Conservation (phyloP, 2,329 filamentous ascomycete genomes). For the Acrodontium crateriforme region DNA sequence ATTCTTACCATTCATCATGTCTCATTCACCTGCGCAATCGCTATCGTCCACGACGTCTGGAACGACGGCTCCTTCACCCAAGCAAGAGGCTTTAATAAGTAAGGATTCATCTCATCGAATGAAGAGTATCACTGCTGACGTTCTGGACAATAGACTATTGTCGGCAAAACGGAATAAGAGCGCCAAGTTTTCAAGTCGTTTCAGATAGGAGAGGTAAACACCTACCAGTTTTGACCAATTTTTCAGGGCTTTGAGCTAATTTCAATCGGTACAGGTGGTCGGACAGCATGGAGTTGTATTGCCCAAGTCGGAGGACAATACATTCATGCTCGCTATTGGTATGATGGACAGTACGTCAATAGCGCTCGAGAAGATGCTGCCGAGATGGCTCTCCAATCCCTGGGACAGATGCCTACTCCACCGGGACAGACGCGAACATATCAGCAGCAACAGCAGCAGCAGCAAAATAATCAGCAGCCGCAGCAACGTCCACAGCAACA, state of each 20-base stretch:
- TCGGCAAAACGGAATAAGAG: constrained; percentile 11
- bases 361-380: constrained; percentile 88
- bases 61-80: constrained; percentile 9
- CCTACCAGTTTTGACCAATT: no score
- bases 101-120: constrained; percentile 5
- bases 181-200: constrained; percentile 47
- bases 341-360: constrained; percentile 75
- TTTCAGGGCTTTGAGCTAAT: neutral
- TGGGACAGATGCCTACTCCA: constrained; percentile 25
- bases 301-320: constrained; percentile 56
- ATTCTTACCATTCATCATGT: no score
- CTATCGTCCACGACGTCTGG: constrained; percentile 4
- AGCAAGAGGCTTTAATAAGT: constrained; percentile 23
- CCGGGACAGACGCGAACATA: constrained; percentile 10
- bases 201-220: constrained; percentile 63
- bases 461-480: no score
- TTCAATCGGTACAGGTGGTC: constrained; percentile 51
- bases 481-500: no score
- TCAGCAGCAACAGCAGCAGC: constrained; percentile 11
- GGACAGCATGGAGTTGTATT: constrained; percentile 78
- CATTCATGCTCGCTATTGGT: constrained; percentile 72
- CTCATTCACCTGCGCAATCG: constrained; percentile 7
- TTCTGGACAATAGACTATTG: constrained; percentile 16
- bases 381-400: constrained; percentile 56
- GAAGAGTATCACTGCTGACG: constrained; percentile 2